Percentiles rank a stretch among this genome's conserved stretches.
phyloP scores from a whole-genome alignment of 2,329 filamentous ascomycete genomes.

The Monosporascus sp. region DNA sequence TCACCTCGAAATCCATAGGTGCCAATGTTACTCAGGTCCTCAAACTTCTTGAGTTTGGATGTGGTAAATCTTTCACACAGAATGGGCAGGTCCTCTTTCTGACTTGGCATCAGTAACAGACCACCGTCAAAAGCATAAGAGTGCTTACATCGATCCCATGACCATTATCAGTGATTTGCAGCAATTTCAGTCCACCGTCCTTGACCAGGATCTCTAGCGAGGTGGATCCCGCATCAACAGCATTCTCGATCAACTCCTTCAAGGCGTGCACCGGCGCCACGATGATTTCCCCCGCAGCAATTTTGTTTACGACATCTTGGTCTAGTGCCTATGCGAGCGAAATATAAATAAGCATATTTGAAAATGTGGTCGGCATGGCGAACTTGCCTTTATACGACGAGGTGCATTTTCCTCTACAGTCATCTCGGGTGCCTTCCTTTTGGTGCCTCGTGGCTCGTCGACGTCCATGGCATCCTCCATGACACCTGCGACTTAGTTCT shows the following conservation, averaged over 20 bases:
- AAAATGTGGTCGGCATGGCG: neutral
- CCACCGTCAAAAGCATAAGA: too few relatives aligned
- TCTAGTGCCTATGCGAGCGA: constrained; percentile 62
- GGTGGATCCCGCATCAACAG: constrained; percentile 94
- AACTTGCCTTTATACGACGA: constrained; percentile 43
- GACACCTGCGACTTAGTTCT: neutral
- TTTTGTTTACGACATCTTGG: constrained; percentile 94
- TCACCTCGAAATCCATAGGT: constrained; percentile 99
- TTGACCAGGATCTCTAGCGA: constrained; percentile 87
- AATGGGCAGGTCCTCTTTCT: constrained; percentile 88
- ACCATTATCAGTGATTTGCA: constrained; percentile 97
- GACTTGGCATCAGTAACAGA: constrained; percentile 16
- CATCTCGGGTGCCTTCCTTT: constrained; percentile 42
- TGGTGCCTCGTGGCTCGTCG: constrained; percentile 37
- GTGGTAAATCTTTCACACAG: constrained; percentile 96
- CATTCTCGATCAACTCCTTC: constrained; percentile 95
- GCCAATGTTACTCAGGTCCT: constrained; percentile 81
- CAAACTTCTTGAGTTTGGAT: constrained; percentile 89
- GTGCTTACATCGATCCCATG: constrained; percentile 79
- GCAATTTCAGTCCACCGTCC: constrained; percentile 87
- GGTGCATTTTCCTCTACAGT: constrained; percentile 24
- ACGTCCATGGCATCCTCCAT: constrained; percentile 39
- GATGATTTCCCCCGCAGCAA: constrained; percentile 96
- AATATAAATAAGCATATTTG: neutral
- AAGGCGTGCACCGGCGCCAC: constrained; percentile 93